phyloP scores from a whole-genome alignment of 495 filamentous ascomycete genomes.

The Acidiella bohemica region DNA sequence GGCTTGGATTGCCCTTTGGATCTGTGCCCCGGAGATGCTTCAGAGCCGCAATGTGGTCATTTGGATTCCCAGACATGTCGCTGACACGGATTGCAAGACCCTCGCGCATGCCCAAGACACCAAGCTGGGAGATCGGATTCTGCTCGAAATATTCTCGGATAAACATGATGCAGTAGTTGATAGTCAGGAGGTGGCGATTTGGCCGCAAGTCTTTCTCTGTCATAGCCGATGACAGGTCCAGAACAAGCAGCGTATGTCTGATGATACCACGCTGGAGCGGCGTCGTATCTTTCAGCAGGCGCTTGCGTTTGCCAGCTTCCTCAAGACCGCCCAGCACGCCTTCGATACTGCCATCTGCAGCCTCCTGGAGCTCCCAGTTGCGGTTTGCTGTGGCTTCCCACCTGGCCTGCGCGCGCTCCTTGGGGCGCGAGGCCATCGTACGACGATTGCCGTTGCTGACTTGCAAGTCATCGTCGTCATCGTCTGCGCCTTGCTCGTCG shows the following conservation, averaged over 20 bases:
- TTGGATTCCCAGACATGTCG: constrained; percentile 82
- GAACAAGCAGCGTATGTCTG: constrained; percentile 75
- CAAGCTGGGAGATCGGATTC: constrained; percentile 95
- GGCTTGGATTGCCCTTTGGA: constrained; percentile 72
- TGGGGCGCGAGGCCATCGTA: constrained; percentile 8
- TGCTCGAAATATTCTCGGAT: constrained; percentile 94
- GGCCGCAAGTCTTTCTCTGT: constrained; percentile 86
- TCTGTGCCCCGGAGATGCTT: constrained; percentile 58
- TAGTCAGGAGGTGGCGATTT: constrained; percentile 64
- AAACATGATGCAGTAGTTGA: constrained; percentile 77
- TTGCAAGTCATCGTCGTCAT: constrained; percentile 52
- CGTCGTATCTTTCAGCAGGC: constrained; percentile 78
- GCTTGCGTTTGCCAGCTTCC: constrained; percentile 61
- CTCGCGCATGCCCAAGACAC: constrained; percentile 77
- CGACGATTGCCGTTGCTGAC: constrained; percentile 16
- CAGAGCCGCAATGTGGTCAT: constrained; percentile 70
- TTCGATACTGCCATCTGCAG: constrained; percentile 60
- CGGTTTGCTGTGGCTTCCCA: constrained; percentile 41
- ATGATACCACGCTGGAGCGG: constrained; percentile 94
- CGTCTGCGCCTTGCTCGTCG: constrained; percentile 69
- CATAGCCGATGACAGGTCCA: constrained; percentile 94
- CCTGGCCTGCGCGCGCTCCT: constrained; percentile 35
- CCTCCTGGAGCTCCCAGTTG: constrained; percentile 48
- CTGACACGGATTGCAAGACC: constrained; percentile 74
- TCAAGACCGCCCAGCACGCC: constrained; percentile 53